Conservation (phyloP, 306 rosid genomes). For the Cicer arietinum region DNA sequence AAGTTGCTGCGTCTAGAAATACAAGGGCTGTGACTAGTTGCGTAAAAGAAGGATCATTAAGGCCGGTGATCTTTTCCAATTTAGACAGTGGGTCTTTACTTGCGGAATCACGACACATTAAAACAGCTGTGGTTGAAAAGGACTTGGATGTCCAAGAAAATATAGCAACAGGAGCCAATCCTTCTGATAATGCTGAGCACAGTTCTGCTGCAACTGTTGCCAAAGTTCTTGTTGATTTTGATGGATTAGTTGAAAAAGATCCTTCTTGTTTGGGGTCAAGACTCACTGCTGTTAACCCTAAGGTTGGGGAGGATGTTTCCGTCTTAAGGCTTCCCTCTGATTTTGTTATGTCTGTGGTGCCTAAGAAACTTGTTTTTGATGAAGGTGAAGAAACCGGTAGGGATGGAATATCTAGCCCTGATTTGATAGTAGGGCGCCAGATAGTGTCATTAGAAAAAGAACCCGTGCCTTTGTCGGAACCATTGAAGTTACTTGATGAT, state of each 20-base stretch:
- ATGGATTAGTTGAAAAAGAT: slow-evolving; percentile 42
- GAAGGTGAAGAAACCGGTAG: slow-evolving; percentile 47
- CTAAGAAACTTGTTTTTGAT: slow-evolving; percentile 67
- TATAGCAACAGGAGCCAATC: slow-evolving; percentile 38
- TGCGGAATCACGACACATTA: slow-evolving; percentile 37
- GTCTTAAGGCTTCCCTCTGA: slow-evolving; percentile 48
- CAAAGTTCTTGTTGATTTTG: slow-evolving; percentile 43
- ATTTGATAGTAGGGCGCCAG: slow-evolving; percentile 39
- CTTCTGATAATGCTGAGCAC: slow-evolving; percentile 38
- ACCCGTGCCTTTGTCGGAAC: slow-evolving; percentile 37
- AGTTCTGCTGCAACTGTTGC: slow-evolving; percentile 41
- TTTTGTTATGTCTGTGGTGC: slow-evolving; percentile 52
- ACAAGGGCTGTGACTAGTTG: slow-evolving; percentile 42
- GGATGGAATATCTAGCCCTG: slow-evolving; percentile 50
- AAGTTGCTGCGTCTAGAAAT: slow-evolving; percentile 45
- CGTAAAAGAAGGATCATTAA: slow-evolving; percentile 41
- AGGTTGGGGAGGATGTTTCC: slow-evolving; percentile 51
- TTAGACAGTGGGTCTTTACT: slow-evolving; percentile 43
- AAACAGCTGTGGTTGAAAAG: slow-evolving; percentile 36
- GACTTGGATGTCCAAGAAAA: slow-evolving; percentile 47
- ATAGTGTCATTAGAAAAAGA: slow-evolving; percentile 44
- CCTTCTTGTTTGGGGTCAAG: slow-evolving; percentile 42
- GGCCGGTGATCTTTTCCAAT: slow-evolving; percentile 44
- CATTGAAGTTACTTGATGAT: slow-evolving; percentile 40
- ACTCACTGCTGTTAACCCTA: slow-evolving; percentile 39